Evolutionary conservation across 129 eudicot species (phyloP).

Genomic region (Oenanthe sinensis): DNA sequence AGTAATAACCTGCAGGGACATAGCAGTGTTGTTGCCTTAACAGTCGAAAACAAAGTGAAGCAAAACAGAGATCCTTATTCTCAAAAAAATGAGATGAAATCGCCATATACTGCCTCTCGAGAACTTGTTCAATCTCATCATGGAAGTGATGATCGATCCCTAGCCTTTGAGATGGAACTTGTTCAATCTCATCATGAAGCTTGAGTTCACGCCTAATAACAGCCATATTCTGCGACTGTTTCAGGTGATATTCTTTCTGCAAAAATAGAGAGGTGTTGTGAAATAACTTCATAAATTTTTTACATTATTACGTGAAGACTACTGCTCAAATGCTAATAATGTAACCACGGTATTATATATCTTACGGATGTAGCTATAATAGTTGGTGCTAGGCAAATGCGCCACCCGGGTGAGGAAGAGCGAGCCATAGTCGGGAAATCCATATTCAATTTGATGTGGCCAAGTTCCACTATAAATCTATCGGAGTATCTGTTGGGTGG

Average conservation of each 20-base stretch:
- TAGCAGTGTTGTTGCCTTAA: slow-evolving; percentile 53
- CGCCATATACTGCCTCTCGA: slow-evolving; percentile 12
- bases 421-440: no score
- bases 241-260: not conserved
- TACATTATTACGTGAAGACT: not conserved
- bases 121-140: slow-evolving; percentile 29
- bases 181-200: not conserved
- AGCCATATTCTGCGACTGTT: not conserved
- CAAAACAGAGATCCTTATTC: slow-evolving; percentile 23
- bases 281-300: no score
- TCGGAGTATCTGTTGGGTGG: no score
- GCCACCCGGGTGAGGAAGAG: no score
- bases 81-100: not conserved
- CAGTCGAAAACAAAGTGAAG: slow-evolving; percentile 42
- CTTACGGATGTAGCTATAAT: not conserved
- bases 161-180: slow-evolving; percentile 24
- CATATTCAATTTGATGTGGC: no score
- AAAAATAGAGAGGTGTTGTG: not conserved
- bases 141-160: slow-evolving; percentile 33
- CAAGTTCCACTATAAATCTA: no score
- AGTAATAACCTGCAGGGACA: slow-evolving; percentile 32
- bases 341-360: no score
- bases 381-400: not conserved
- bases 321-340: not conserved
- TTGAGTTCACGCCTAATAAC: not conserved